Conservation (phyloP, 2,329 filamentous ascomycete species). For the Fusarium zealandicum region DNA sequence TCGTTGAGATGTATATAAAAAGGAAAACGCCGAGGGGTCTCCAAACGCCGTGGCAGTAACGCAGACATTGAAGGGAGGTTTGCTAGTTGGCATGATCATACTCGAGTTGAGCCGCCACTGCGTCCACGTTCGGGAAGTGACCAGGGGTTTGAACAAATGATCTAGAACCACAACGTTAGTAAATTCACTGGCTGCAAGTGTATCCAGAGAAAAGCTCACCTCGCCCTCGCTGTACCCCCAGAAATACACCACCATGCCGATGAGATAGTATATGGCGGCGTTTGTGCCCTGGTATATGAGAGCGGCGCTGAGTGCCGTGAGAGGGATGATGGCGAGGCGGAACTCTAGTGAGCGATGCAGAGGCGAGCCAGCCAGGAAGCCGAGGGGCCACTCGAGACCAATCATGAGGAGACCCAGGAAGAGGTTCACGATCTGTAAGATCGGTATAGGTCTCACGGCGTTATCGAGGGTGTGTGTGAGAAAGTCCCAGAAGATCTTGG, state of each 20-base stretch:
- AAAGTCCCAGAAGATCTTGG: conserved; percentile 99
- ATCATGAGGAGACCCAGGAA: conserved; percentile 79
- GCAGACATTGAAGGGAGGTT: conserved; percentile 14
- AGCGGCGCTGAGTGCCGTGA: conserved; percentile 75
- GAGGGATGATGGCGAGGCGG: conserved; percentile 80
- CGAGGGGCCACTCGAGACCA: conserved; percentile 90
- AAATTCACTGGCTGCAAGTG: background rate
- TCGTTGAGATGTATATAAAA: conserved; percentile 23
- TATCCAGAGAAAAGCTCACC: conserved; percentile 61
- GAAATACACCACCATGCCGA: conserved; percentile 88
- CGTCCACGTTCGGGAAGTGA: conserved; percentile 66
- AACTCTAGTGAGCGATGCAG: conserved; percentile 89
- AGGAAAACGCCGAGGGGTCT: background rate
- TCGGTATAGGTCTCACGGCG: conserved; percentile 85
- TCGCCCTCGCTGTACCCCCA: conserved; percentile 98
- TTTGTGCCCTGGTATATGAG: conserved; percentile 94
- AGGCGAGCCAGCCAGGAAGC: conserved; percentile 75
- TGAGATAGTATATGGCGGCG: conserved; percentile 87
- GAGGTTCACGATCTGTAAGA: conserved; percentile 90
- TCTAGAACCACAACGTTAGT: conserved; percentile 51
- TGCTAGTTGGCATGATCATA: conserved; percentile 18
- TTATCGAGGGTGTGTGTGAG: conserved; percentile 87
- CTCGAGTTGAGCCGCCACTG: conserved; percentile 35
- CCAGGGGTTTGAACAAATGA: conserved; percentile 74
- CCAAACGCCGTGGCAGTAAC: conserved; percentile 19